Percentiles rank a stretch among this genome's conserved stretches.
phyloP scores from a whole-genome alignment of 2,329 filamentous ascomycete species.

The Trichophyton equinum region DNA sequence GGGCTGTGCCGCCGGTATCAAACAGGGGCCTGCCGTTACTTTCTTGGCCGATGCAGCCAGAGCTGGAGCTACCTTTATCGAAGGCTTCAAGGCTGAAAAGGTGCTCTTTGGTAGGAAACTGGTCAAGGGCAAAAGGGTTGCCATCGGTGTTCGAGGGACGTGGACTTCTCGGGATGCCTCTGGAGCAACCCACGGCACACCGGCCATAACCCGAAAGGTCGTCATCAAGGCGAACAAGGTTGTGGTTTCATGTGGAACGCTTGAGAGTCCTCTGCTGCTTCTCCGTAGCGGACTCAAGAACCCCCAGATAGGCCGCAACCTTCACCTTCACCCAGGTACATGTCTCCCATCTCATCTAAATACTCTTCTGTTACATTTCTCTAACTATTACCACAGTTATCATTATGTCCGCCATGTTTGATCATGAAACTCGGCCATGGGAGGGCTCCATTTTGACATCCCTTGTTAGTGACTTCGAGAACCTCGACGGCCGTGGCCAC shows the following conservation, averaged over 20 bases:
- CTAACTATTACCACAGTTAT: conserved; percentile 17
- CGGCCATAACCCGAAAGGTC: conserved; percentile 47
- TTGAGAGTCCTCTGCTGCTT: conserved; percentile 66
- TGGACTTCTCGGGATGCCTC: conserved; percentile 61
- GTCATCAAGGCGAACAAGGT: conserved; percentile 68
- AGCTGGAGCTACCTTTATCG: conserved; percentile 67
- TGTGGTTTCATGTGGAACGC: conserved; percentile 61
- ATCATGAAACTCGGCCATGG: conserved; percentile 59
- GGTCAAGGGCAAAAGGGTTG: conserved; percentile 41
- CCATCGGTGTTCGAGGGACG: conserved; percentile 57
- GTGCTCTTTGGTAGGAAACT: conserved; percentile 52
- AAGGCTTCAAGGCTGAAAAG: conserved; percentile 62
- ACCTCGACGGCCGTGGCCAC: conserved; percentile 68
- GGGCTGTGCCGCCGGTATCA: conserved; percentile 53
- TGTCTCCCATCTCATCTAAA: conserved; percentile 15
- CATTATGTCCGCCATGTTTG: conserved; percentile 48
- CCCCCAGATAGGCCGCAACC: conserved; percentile 65
- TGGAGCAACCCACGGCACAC: conserved; percentile 43
- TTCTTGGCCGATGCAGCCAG: conserved; percentile 69
- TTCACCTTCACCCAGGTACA: conserved; percentile 67
- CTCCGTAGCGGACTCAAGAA: conserved; percentile 70
- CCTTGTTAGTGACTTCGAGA: conserved; percentile 64
- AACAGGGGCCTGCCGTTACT: conserved; percentile 63
- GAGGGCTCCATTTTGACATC: conserved; percentile 69
- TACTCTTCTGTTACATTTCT: background rate